These are phyloP conservation scores for Herpotrichia juniperi DNA, from an alignment of 2,329 filamentous ascomycete species.

Conservation along the genomic window DNA sequence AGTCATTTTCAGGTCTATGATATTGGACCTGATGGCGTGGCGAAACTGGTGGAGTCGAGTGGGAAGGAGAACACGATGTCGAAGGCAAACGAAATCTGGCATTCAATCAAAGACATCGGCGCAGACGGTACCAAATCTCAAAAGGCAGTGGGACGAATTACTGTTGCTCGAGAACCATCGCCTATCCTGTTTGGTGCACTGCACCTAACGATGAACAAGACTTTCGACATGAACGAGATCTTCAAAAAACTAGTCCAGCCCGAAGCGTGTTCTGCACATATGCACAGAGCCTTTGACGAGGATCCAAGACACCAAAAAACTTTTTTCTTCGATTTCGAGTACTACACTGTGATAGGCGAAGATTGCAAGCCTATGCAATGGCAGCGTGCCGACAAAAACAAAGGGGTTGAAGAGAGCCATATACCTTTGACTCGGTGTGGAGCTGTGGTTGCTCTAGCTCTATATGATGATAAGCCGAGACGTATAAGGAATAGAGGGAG, in stretches of 20 bases:
- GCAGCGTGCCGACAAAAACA: constrained; percentile 61
- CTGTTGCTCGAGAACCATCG: constrained; percentile 65
- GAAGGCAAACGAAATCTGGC: constrained; percentile 39
- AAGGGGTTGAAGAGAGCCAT: constrained; percentile 52
- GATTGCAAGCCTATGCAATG: constrained; percentile 64
- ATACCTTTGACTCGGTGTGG: constrained; percentile 66
- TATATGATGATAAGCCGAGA: constrained; percentile 59
- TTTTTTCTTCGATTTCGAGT: constrained; percentile 70
- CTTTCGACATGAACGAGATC: constrained; percentile 69
- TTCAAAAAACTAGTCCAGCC: constrained; percentile 61
- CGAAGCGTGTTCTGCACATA: constrained; percentile 49
- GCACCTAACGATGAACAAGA: constrained; percentile 62
- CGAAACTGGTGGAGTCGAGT: constrained; percentile 44
- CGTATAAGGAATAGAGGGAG: constrained; percentile 58
- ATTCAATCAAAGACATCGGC: constrained; percentile 41
- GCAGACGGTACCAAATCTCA: constrained; percentile 49
- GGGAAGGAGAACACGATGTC: constrained; percentile 42
- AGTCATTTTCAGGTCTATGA: constrained; percentile 66
- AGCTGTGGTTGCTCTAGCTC: constrained; percentile 64
- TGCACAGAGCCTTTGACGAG: constrained; percentile 57
- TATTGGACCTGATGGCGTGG: constrained; percentile 54
- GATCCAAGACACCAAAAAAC: constrained; percentile 58
- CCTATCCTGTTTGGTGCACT: constrained; percentile 65
- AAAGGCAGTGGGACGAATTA: constrained; percentile 61
- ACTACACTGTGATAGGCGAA: constrained; percentile 66